Base-by-base conservation (phyloP, 2,329 filamentous ascomycete genomes). In the Penicillium hesseltinei region DNA sequence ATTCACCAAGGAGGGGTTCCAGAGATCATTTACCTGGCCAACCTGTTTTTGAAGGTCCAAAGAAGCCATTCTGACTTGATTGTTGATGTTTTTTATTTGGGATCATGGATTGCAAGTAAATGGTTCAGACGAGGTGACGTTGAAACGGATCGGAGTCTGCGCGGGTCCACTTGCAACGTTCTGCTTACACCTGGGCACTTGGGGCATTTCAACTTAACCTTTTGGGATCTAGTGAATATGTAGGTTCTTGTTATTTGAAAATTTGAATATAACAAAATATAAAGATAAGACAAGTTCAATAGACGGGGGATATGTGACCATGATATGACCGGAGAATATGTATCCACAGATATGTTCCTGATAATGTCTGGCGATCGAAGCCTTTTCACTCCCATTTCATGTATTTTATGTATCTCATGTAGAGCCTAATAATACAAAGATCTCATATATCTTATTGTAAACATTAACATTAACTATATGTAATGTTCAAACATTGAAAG, bases 31-130 rank as follows among this genome's bases (percentile, higher is more conserved):
- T 68, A 74, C 72, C 70, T 75, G 72, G 36, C 73, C 73, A 19
- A 72, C 68, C 63, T 72, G 64, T 46, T 66, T 74, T 43, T 64
- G 67, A 29, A 73, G 54, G 17, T 68, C 63, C 11, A 8, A 31
- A 15, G 60, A 54, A 39, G 51, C 45, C 70, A 69, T 71, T 49
- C 2, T 44, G 23, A 25, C 23, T 27, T 44, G 21, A 25, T 48
- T 59, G 21, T 40, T 35, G 49, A 27, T 29, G 15, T 35, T 35
- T 25, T 35, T 7, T 33, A 19, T 52, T 19, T 17, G 25, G 10
- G 11, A 9, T 36, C 29, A 51, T 42, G 36, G 19, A 23, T 15
- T 27, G 33, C 13, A 25, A 39, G 43, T 43, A 17, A 48, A 49
- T 51, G 47, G 44, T 19, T 54, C 21, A 42, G 8, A 29, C 21